Conservation (phyloP, 108 stramenopile species). For the Stephanodiscus minutulus region DNA sequence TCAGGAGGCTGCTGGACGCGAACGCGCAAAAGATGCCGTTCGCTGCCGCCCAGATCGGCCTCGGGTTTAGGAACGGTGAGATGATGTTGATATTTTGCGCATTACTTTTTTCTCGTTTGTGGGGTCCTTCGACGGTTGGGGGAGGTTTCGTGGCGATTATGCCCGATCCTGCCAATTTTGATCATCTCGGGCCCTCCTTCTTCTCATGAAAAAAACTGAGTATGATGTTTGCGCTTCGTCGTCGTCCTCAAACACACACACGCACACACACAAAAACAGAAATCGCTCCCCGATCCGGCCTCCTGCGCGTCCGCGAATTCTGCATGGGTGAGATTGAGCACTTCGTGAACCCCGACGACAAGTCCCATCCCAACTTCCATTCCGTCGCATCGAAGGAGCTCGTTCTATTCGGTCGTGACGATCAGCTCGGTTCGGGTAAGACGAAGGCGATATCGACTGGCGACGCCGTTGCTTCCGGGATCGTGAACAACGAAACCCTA, state of each 20-base stretch:
- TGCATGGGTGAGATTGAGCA: constrained; percentile 99
- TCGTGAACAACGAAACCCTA: constrained; percentile 98
- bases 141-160: no score
- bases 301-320: constrained; percentile 99
- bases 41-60: constrained; percentile 98
- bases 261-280: constrained; percentile 53
- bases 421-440: constrained; percentile 97
- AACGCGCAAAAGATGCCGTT: constrained; percentile 98
- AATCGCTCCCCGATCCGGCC: constrained; percentile 97
- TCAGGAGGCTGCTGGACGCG: constrained; percentile 94
- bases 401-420: constrained; percentile 91
- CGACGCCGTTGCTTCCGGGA: constrained; percentile 91
- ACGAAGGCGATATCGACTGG: constrained; percentile 87
- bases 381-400: constrained; percentile 85
- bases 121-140: no score
- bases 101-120: constrained; percentile 6
- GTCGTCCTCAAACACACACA: no score
- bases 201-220: background rate
- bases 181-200: constrained; percentile 12
- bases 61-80: constrained; percentile 97
- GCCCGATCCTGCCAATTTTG: background rate
- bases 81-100: constrained; percentile 8
- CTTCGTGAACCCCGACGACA: constrained; percentile 98
- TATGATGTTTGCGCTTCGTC: no score
- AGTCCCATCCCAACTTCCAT: constrained; percentile 94